A percentile compares a stretch with the other conserved stretches of the same genome.
These are phyloP conservation scores for Solanum bulbocastanum DNA, from an alignment of 257 asterid genomes.

Conservation along the genomic window DNA sequence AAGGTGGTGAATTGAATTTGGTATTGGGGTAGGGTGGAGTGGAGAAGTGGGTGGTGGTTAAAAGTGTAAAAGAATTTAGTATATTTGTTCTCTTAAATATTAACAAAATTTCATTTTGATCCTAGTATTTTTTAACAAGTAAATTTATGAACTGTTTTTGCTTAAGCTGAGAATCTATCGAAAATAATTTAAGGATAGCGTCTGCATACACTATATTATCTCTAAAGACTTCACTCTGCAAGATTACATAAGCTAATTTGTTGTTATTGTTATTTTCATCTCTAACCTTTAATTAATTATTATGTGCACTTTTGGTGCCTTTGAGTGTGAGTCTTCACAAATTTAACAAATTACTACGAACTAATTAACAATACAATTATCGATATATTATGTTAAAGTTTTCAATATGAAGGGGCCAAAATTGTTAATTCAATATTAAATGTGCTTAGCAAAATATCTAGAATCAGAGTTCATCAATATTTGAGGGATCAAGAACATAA, in stretches of 20 bases:
- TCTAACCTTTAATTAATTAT: neutral
- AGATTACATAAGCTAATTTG: rapidly evolving
- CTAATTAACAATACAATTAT: neutral
- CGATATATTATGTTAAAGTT: neutral
- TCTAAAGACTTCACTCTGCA: neutral
- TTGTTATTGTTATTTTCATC: neutral
- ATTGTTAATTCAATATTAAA: neutral
- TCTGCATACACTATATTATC: rapidly evolving
- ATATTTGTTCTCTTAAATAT: neutral
- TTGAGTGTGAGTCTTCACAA: neutral
- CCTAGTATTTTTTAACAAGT: neutral
- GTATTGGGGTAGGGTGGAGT: neutral
- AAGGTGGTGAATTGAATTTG: neutral
- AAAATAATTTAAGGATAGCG: rapidly evolving
- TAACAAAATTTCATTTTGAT: neutral
- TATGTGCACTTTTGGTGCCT: neutral
- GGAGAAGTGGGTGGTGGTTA: neutral
- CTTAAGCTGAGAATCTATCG: rapidly evolving
- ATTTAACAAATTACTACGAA: neutral
- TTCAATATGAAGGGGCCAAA: neutral
- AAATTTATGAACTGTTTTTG: neutral
- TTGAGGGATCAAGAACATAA: neutral
- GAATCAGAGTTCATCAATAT: neutral
- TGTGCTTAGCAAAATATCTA: neutral
- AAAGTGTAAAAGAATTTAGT: neutral